Base-by-base conservation (phyloP, 768 basidiomycete species). In the Gloeostereum incarnatum region DNA sequence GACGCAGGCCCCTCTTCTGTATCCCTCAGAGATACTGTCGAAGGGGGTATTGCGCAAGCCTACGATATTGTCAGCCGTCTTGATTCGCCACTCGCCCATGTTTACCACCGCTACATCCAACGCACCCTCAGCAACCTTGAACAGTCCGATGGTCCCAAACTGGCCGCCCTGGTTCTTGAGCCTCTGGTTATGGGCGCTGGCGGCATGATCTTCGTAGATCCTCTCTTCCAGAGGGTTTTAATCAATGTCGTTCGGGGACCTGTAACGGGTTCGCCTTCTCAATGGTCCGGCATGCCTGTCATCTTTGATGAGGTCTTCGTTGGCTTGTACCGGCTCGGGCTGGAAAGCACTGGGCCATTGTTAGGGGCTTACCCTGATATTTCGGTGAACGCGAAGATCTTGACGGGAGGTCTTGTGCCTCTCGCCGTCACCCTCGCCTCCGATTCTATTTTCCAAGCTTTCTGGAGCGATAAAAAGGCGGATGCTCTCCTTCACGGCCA, bases 151-250 rank as follows among this genome's bases (percentile, higher is more conserved):
- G 63, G 59, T 1, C 64, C 56, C 2, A 65, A 60, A 17, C 56
- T 87, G 3, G 85, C 78, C 1, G 86, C 89, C 0, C 67, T 97
- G 13, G 78, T 98, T 5, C 62, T 98, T 20, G 94, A 98, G 54
- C 94, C 94, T 0, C 68, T 93, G 17, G 73, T 92, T 18, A 85
- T 98, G 73, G 94, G 94, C 10, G 92, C 94, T 0, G 94, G 89
- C 1, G 94, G 94, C 0, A 97, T 97, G 94, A 68, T 91, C 21
- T 97, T 97, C 51, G 89, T 97, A 18, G 94, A 98, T 54, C 94
- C 94, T 6, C 77, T 98, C 30, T 97, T 94, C 69, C 94, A 98
- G 55, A 74, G 88, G 19, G 65, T 91, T 21, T 57, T 98, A 46
- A 63, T 97, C 27, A 90, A 96, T 49, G 71, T 77, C 2, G 85